A percentile compares a stretch with the other conserved stretches of the same genome.
phyloP scores from a whole-genome alignment of 331 rosid genomes.

The Arachis monticola region DNA sequence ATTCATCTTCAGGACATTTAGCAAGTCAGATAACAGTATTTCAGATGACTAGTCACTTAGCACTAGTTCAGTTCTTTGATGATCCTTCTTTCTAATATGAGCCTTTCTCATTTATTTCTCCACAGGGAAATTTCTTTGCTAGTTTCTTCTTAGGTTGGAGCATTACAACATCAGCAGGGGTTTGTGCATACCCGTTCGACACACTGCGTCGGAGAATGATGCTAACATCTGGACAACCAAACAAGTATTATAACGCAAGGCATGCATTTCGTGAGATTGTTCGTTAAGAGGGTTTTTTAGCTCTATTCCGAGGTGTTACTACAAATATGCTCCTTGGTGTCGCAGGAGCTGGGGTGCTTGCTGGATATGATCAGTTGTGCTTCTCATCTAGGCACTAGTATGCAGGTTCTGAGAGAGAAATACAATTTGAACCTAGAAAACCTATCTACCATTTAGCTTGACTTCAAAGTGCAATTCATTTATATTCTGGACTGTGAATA shows the following conservation, averaged over 20 bases:
- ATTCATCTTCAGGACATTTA: slow-evolving; percentile 33
- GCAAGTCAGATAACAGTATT: slow-evolving; percentile 11
- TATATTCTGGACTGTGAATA: neutral
- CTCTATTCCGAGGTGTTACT: slow-evolving; percentile 80
- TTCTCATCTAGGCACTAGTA: slow-evolving; percentile 53
- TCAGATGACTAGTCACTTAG: slow-evolving; percentile 18
- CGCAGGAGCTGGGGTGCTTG: slow-evolving; percentile 97
- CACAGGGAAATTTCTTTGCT: slow-evolving; percentile 88
- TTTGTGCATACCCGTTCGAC: slow-evolving; percentile 97
- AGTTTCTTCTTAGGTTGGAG: slow-evolving; percentile 96
- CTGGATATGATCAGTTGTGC: slow-evolving; percentile 72
- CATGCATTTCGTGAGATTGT: slow-evolving; percentile 87
- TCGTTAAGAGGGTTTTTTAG: slow-evolving; percentile 68
- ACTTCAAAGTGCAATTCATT: slow-evolving; percentile 20
- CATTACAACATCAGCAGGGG: slow-evolving; percentile 76
- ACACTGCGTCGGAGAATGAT: slow-evolving; percentile 92
- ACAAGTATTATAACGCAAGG: slow-evolving; percentile 62
- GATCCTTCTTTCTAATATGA: slow-evolving; percentile 7
- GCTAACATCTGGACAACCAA: slow-evolving; percentile 84
- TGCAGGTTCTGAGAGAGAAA: slow-evolving; percentile 23
- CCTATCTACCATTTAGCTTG: slow-evolving; percentile 10
- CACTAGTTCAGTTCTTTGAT: slow-evolving; percentile 25
- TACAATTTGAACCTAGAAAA: slow-evolving; percentile 27
- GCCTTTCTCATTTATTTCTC: slow-evolving; percentile 32
- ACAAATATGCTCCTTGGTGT: slow-evolving; percentile 97